phyloP scores from a whole-genome alignment of 1,284 basidiomycete genomes.

The Schizophyllum commune region DNA sequence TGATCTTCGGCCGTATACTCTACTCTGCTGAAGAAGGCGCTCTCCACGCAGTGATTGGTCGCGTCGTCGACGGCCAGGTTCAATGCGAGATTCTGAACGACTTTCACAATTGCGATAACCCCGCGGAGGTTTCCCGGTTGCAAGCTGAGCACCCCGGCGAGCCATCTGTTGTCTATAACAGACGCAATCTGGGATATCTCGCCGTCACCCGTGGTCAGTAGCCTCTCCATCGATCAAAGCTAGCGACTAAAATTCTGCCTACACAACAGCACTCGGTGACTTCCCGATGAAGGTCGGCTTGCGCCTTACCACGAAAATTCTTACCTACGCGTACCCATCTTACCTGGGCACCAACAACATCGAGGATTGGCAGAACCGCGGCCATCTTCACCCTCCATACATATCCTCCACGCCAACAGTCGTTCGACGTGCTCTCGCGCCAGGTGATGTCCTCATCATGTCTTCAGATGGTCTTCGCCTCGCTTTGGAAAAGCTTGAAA shows the following conservation, averaged over 20 bases:
- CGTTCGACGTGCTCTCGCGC: not conserved
- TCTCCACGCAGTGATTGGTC: not conserved
- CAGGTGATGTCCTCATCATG: conserved; percentile 4
- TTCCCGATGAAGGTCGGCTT: conserved; percentile 5
- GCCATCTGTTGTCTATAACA: not conserved
- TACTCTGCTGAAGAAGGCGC: no score
- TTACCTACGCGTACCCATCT: conserved; percentile 2
- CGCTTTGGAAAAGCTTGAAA: no score
- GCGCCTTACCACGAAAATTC: not conserved
- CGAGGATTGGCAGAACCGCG: not conserved
- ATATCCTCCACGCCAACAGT: conserved; percentile 5
- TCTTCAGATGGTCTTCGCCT: conserved; percentile 7
- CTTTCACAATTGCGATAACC: conserved; percentile 6
- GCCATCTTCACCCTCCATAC: conserved; percentile 3
- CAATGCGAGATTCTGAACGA: conserved; percentile 3
- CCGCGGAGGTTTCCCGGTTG: conserved; percentile 5
- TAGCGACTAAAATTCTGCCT: not conserved
- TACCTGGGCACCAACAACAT: not conserved
- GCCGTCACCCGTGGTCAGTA: conserved; percentile 5
- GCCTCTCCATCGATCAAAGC: not conserved
- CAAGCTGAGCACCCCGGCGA: conserved; percentile 6
- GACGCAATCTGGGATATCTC: not conserved
- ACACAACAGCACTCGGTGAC: conserved; percentile 5
- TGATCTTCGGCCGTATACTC: not conserved
- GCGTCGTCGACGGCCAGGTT: not conserved